Conservation (phyloP, 2,329 filamentous ascomycete species). For the Alternaria tenuissima region DNA sequence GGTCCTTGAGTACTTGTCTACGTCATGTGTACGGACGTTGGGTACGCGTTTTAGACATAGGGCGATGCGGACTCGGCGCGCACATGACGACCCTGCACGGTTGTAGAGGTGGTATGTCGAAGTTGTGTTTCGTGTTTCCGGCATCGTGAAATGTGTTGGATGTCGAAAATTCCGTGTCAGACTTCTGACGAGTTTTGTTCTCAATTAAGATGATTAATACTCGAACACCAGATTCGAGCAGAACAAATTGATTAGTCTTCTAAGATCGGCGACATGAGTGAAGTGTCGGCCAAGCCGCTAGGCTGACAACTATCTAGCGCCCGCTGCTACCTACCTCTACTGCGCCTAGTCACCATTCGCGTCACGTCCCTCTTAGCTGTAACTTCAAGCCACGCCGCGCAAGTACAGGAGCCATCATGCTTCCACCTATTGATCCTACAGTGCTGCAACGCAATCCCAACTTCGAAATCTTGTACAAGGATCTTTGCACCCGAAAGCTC, state of each 20-base stretch:
- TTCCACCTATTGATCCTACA: conserved; percentile 52
- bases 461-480: conserved; percentile 57
- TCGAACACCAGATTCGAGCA: too few species aligned
- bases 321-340: conserved; percentile 3
- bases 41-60: conserved; percentile 59
- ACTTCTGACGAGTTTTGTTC: not conserved
- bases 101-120: conserved; percentile 58
- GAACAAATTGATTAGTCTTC: not conserved
- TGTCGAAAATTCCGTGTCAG: not conserved
- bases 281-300: conserved; percentile 16
- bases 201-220: not conserved
- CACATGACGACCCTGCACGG: conserved; percentile 71
- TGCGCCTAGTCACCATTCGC: conserved; percentile 4
- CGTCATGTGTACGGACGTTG: conserved; percentile 59
- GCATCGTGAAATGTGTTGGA: not conserved
- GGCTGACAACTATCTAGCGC: conserved; percentile 3
- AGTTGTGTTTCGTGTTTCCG: not conserved
- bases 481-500: conserved; percentile 54
- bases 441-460: conserved; percentile 53
- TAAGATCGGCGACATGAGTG: not conserved
- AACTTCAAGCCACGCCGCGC: not conserved
- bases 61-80: conserved; percentile 68
- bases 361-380: not conserved
- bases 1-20: conserved; percentile 58
- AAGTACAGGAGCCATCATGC: conserved; percentile 38